phyloP scores from a whole-genome alignment of 2,329 filamentous ascomycete species.

The Basipetospora chlamydospora region DNA sequence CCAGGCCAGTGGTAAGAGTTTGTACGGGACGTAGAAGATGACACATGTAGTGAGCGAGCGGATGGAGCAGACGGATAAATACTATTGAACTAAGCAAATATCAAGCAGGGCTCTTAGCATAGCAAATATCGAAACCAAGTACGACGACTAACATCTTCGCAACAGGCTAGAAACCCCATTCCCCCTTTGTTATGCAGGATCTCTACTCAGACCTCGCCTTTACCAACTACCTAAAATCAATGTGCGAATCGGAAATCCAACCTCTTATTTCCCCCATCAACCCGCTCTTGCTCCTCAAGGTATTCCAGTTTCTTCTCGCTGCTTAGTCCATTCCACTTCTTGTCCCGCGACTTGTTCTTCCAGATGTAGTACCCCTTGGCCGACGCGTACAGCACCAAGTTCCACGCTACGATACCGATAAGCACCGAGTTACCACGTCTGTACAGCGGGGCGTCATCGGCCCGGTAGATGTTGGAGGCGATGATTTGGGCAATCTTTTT shows the following conservation, averaged over 20 bases:
- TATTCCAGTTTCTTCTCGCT: slow-evolving; percentile 21
- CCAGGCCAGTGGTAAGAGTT: no score
- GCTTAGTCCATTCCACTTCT: slow-evolving; percentile 31
- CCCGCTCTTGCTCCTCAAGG: slow-evolving; percentile 22
- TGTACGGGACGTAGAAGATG: no score
- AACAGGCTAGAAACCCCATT: no score
- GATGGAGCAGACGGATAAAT: no score
- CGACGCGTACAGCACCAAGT: slow-evolving; percentile 31
- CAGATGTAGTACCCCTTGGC: slow-evolving; percentile 37
- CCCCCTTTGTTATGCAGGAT: not conserved
- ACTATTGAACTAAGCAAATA: no score
- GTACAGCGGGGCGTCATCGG: slow-evolving; percentile 27
- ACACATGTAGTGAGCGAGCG: no score
- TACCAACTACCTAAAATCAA: slow-evolving; percentile 10
- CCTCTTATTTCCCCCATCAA: slow-evolving; percentile 28
- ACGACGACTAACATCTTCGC: no score
- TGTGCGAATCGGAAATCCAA: slow-evolving; percentile 27
- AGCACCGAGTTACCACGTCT: slow-evolving; percentile 30
- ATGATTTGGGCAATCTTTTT: no score
- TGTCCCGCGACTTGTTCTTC: slow-evolving; percentile 29
- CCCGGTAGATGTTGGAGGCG: slow-evolving; percentile 30
- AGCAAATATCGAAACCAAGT: no score
- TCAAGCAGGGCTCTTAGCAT: no score
- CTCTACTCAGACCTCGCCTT: slow-evolving; percentile 17
- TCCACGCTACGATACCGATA: slow-evolving; percentile 30